Conservation (phyloP, 441 rosid species). For the Corymbia calophylla region DNA sequence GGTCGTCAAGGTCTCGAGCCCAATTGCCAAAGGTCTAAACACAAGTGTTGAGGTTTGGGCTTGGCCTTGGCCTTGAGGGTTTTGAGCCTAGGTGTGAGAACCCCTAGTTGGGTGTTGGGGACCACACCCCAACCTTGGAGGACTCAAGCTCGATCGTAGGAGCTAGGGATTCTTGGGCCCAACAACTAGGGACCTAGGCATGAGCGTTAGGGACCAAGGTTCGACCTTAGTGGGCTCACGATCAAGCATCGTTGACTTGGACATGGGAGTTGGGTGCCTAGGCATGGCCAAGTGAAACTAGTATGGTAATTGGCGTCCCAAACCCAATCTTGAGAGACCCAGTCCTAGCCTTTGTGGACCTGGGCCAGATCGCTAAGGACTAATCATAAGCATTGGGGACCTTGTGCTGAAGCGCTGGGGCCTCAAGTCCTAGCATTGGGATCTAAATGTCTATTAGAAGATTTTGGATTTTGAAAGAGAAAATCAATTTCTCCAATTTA, state of each 20-base stretch:
- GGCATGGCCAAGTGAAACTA: not conserved
- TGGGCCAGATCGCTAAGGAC: not conserved
- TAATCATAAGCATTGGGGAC: not conserved
- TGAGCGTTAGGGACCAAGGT: no score
- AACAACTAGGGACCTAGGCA: not conserved
- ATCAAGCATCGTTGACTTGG: not conserved
- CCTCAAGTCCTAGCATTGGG: not conserved
- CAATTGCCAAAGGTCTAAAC: no score
- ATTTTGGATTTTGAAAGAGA: not conserved
- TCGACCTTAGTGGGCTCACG: not conserved
- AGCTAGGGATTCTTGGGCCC: not conserved
- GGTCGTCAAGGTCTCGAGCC: rapidly evolving
- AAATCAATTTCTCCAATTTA: not conserved
- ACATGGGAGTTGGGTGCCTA: not conserved
- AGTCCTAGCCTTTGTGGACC: not conserved
- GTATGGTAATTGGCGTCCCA: not conserved
- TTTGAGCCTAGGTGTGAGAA: not conserved
- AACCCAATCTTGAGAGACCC: not conserved
- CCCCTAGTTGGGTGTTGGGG: not conserved
- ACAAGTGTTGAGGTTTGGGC: no score
- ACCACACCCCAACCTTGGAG: not conserved
- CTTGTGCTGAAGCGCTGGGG: not conserved
- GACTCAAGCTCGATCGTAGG: not conserved
- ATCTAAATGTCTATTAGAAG: not conserved
- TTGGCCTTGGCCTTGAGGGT: no score